phyloP scores from a whole-genome alignment of 2,329 filamentous ascomycete genomes.

The Colletotrichum sp. region DNA sequence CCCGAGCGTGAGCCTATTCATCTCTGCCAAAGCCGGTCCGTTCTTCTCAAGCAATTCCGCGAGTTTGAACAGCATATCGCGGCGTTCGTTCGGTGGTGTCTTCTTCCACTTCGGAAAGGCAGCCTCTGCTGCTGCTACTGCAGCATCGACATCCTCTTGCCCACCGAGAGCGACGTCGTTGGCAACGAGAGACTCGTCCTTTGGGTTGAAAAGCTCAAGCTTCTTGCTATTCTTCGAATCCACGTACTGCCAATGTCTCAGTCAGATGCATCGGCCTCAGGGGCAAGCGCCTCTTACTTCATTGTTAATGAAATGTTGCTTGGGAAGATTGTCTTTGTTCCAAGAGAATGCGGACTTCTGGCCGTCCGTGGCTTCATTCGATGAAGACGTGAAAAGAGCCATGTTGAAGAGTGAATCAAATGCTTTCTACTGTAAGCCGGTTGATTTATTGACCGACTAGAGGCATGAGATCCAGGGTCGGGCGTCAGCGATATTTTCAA shows the following conservation, averaged over 20 bases:
- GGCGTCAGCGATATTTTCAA: not conserved
- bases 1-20: conserved; percentile 51
- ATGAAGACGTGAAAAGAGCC: conserved; percentile 27
- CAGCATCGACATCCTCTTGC: conserved; percentile 50
- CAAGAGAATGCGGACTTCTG: conserved; percentile 25
- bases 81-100: conserved; percentile 38
- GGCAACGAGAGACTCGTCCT: conserved; percentile 52
- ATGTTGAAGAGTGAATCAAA: conserved; percentile 9
- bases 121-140: conserved; percentile 52
- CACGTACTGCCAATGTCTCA: conserved; percentile 33
- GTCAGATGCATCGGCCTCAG: not conserved
- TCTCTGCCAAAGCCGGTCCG: conserved; percentile 35
- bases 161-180: conserved; percentile 51
- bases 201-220: conserved; percentile 53
- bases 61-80: conserved; percentile 46
- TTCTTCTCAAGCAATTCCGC: conserved; percentile 46
- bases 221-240: conserved; percentile 49
- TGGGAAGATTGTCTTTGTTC: conserved; percentile 36
- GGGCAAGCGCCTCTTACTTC: conserved; percentile 26
- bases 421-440: not conserved
- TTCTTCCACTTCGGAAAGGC: conserved; percentile 50
- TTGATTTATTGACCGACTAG: not conserved
- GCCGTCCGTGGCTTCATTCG: conserved; percentile 19
- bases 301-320: conserved; percentile 43
- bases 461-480: not conserved